Base-by-base conservation (phyloP, 192 early-diverging fungal genomes). In the Coemansia sp. region DNA sequence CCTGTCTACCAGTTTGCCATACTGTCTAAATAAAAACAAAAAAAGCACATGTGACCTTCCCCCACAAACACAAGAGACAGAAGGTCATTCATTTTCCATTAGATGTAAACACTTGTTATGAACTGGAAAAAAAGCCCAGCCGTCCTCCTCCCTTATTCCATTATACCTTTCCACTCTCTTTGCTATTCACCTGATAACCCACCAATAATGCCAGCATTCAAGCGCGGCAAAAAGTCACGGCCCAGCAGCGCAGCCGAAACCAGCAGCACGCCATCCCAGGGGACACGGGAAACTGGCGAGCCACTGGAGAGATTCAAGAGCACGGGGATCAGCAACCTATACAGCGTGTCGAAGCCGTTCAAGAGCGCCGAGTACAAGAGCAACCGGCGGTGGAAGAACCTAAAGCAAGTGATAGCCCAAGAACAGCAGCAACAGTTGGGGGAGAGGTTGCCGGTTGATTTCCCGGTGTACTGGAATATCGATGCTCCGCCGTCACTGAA, bases 401-500 rank as follows among this genome's bases (percentile, higher is more conserved):
- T 95, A 62, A 93, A 94, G 63, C 94, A 95, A 75, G 87, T 95
- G 11, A 74, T 93, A 4, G 75, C 89, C 4, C 72, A 85, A 54
- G 94, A 95, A 74, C 89, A 90, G 70, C 26, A 26, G 71, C 70
- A 9, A 72, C 77, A 58, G 56, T 0, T 11, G 9, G 56, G 56
- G 4, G 56, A 12, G 49, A 85, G 84, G 58, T 75, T 76, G 75
- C 78, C 86, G 1, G 68, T 92, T 3, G 86, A 90, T 64, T 80
- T 89, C 26, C 89, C 90, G 10, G 87, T 89, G 3, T 92, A 93
- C 76, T 91, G 89, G 85, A 90, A 84, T 50, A 93, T 94, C 41
- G 91, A 95, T 70, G 91, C 91, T 12, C 83, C 92, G 62, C 94
- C 94, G 26, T 94, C 94, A 32, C 76, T 95, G 63, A 59, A 82